phyloP scores from a whole-genome alignment of 176 grass and related monocot genomes.

The Puccinellia tenuiflora region DNA sequence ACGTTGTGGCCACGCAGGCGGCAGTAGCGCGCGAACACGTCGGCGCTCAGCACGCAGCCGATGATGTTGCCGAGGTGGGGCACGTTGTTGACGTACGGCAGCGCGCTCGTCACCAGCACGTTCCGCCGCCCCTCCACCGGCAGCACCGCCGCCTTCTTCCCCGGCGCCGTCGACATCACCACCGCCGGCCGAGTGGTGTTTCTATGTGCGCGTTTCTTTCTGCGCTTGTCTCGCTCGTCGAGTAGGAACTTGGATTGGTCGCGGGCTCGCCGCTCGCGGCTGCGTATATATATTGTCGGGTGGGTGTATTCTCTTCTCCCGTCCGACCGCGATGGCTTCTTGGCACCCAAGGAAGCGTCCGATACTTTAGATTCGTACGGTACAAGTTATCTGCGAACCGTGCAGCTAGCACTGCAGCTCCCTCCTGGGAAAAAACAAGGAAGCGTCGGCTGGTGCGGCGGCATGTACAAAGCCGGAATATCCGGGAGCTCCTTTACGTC shows the following conservation, averaged over 20 bases:
- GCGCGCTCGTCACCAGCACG: slow-evolving; percentile 47
- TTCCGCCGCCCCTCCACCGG: slow-evolving; percentile 38
- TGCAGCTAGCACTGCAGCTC: no score
- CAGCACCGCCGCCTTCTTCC: background rate
- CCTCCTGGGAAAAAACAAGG: no score
- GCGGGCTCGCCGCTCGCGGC: background rate
- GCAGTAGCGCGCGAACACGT: slow-evolving; percentile 82
- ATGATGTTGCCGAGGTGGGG: slow-evolving; percentile 46
- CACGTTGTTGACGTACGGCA: slow-evolving; percentile 53
- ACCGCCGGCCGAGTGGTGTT: background rate
- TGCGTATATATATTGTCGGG: background rate
- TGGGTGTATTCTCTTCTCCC: background rate
- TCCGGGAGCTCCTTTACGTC: no score
- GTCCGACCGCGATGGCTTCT: background rate
- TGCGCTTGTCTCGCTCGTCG: background rate
- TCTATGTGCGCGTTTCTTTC: background rate
- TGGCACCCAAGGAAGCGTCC: background rate
- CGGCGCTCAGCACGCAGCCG: slow-evolving; percentile 53
- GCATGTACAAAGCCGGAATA: no score
- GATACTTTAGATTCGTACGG: no score
- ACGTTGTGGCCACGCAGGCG: slow-evolving; percentile 65
- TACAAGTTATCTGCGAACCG: no score
- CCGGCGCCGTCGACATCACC: background rate
- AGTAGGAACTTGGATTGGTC: background rate
- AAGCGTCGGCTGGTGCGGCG: no score